Base-by-base conservation (phyloP, 23 red algal genomes). In the Gracilariopsis chorda region DNA sequence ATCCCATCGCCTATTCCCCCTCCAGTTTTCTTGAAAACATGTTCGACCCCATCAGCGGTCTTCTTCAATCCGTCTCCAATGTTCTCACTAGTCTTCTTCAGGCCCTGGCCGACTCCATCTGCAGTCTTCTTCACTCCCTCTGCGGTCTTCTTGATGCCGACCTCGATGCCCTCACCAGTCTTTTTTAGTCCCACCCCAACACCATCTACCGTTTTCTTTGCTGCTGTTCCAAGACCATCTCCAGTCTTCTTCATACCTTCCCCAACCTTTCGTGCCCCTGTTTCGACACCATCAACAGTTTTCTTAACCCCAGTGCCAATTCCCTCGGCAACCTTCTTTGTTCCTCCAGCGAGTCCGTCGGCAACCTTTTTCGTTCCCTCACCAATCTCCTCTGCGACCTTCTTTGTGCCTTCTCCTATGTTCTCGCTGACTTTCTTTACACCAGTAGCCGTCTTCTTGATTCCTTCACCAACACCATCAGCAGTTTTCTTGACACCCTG, bases 231-330 rank as follows among this genome's bases (percentile, higher is more conserved):
- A 33, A 80, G 24, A 39, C 76, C 76, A 16, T 80, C 76, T 10
- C 48, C 76, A 27, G 76, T 80, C 48, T 82, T 80, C 63, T 82
- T 80, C 39, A 91, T 70, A 57, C 88, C 88, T 25, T 79, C 86
- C 30, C 86, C 72, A 46, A 80, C 53, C 88, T 91, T 91, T 55
- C 63, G 43, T 3, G 68, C 42, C 17, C 88, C 88, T 20, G 43
- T 91, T 47, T 91, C 77, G 4, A 91, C 57, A 57, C 88, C 88
- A 20, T 82, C 75, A 53, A 74, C 62, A 29, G 88, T 91, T 29
- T 80, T 72, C 69, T 89, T 89, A 25, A 89, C 61, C 7, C 85
- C 85, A 57, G 85, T 89, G 46, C 65, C 85, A 37, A 89, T 89
- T 1, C 85, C 69, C 28, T 51, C 85, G 19, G 85, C 69, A 48